Base-by-base conservation (phyloP, 1,139 yeast species). In the Yamadazyma conglobata region DNA sequence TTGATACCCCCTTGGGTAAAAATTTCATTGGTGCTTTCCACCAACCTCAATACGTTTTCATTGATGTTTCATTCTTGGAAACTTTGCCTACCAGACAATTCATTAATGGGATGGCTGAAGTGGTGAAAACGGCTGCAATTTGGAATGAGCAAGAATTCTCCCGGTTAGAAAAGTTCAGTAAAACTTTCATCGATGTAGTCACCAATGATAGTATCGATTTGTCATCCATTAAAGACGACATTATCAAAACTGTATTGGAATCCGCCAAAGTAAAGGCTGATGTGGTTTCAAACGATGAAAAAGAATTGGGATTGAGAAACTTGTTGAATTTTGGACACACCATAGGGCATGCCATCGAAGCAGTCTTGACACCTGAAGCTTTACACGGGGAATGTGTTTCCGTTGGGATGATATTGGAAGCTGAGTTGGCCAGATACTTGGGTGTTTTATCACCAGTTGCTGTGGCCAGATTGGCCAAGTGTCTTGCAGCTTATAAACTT, bases 51-150 rank as follows among this genome's bases (percentile, higher is more conserved):
- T 81, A 83, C 47, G 87, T 91, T 39, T 80, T 88, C 52, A 91
- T 85, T 27, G 99, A 93, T 59, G 79, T 89, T 34, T 73, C 82
- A 19, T 91, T 93, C 64, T 71, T 93, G 52, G 82, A 82, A 44
- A 84, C 96, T 12, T 70, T 93, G 40, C 96, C 98, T 1, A 79
- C 81, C 28, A 76, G 98, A 47, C 97, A 93, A 56, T 87, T 93
- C 56, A 86, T 93, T 50, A 93, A 93, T 52, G 99, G 99, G 41
- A 91, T 93, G 91, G 95, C 96, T 2, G 99, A 93, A 62, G 96
- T 93, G 34, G 83, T 93, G 46, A 93, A 91, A 64, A 93, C 98
- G 8, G 98, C 97, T 7, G 96, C 97, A 21, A 89, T 93, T 50
- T 93, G 97, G 97, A 82, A 89, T 54, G 96, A 85, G 45, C 67